These are phyloP conservation scores for Didymella segeticola DNA, from an alignment of 2,329 filamentous ascomycete species.

Conservation along the genomic window DNA sequence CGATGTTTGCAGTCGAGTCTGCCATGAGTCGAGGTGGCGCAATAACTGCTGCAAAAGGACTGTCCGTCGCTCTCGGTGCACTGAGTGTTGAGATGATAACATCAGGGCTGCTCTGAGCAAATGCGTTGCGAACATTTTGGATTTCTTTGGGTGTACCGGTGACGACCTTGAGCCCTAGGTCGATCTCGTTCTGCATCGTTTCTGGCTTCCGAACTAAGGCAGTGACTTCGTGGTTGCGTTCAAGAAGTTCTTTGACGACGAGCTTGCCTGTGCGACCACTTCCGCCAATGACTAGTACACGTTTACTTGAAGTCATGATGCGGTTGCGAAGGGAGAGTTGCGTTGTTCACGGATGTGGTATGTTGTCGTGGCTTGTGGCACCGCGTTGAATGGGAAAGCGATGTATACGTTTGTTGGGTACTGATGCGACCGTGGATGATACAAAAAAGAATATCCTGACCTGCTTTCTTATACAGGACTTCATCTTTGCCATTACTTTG, in stretches of 20 bases:
- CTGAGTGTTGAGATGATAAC: constrained; percentile 60
- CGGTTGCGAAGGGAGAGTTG: no score
- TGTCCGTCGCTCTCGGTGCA: constrained; percentile 55
- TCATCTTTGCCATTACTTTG: not conserved
- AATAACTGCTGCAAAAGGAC: constrained; percentile 56
- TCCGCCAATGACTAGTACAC: constrained; percentile 57
- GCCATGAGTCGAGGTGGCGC: constrained; percentile 57
- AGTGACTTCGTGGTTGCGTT: constrained; percentile 52
- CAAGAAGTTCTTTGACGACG: constrained; percentile 51
- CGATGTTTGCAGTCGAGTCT: constrained; percentile 49
- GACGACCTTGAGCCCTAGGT: constrained; percentile 48
- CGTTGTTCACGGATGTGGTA: no score
- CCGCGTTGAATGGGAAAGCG: no score
- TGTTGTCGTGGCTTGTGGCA: no score
- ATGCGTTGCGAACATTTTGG: constrained; percentile 48
- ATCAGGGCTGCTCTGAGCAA: constrained; percentile 32
- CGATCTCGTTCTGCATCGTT: constrained; percentile 31
- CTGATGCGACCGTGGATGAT: no score
- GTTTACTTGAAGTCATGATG: constrained; percentile 29
- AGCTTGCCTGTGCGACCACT: constrained; percentile 57
- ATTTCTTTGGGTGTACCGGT: constrained; percentile 48
- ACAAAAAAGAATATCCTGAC: no score
- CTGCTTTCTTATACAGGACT: not conserved
- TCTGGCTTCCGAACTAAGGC: constrained; percentile 54
- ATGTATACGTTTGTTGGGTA: not conserved